A percentile compares a stretch with the other conserved stretches of the same genome.
These are phyloP conservation scores for Taiwanofungus camphoratus DNA, from an alignment of 1,284 basidiomycete genomes.

Conservation along the genomic window DNA sequence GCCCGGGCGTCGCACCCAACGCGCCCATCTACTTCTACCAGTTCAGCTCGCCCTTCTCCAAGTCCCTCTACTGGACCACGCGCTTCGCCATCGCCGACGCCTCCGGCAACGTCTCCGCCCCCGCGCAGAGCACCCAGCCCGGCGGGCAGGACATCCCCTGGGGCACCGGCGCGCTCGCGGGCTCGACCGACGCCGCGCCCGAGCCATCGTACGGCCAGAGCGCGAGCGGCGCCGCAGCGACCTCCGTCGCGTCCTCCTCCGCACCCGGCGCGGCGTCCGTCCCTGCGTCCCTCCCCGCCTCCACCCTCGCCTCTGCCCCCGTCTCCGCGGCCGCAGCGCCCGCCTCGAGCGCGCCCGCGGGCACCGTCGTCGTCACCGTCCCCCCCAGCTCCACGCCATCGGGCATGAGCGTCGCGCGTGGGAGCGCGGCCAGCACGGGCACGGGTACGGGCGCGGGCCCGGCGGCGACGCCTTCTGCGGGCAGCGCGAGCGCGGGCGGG, in stretches of 20 bases:
- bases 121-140: slow-evolving; percentile 51
- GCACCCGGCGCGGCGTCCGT: background rate
- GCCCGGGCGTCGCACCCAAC: slow-evolving; percentile 64
- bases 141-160: slow-evolving; percentile 53
- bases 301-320: background rate
- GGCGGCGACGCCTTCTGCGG: background rate
- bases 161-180: slow-evolving; percentile 61
- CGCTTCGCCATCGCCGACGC: slow-evolving; percentile 73
- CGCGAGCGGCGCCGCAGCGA: background rate
- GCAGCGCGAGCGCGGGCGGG: background rate
- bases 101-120: slow-evolving; percentile 42
- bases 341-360: background rate
- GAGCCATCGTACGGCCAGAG: slow-evolving; percentile 22
- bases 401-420: no score
- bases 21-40: slow-evolving; percentile 79
- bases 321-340: background rate
- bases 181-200: slow-evolving; percentile 28
- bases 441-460: background rate
- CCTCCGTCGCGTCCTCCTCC: background rate
- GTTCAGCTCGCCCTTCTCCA: slow-evolving; percentile 43
- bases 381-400: no score
- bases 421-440: background rate
- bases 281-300: background rate
- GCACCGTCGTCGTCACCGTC: background rate
- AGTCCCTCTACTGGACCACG: slow-evolving; percentile 64